These are phyloP conservation scores for Coriolopsis trogii DNA, from an alignment of 1,284 basidiomycete genomes.

Conservation along the genomic window DNA sequence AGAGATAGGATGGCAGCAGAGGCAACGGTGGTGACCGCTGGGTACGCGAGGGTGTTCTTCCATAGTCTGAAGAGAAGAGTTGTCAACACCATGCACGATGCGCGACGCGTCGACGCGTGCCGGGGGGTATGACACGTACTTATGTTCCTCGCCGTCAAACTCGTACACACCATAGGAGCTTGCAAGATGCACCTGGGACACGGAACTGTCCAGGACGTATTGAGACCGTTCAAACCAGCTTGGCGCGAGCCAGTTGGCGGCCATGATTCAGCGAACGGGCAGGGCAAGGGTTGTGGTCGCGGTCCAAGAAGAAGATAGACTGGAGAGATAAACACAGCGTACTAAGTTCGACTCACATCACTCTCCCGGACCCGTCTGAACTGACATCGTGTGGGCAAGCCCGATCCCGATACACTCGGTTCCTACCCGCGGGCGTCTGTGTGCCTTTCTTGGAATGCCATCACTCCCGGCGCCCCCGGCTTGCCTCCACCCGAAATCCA, in stretches of 20 bases:
- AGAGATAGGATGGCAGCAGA: conserved; percentile 13
- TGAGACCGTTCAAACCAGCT: conserved; percentile 15
- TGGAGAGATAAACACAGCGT: conserved; percentile 12
- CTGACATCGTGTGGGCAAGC: no score
- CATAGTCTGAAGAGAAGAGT: conserved; percentile 2
- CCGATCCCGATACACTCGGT: no score
- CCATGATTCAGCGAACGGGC: conserved; percentile 4
- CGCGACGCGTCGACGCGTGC: background rate
- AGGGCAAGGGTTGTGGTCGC: conserved; percentile 5
- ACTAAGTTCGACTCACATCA: no score
- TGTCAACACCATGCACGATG: background rate
- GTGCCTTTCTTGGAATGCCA: no score
- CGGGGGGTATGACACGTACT: conserved; percentile 9
- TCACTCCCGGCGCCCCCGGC: no score
- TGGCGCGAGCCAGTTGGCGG: conserved; percentile 18
- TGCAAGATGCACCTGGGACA: conserved; percentile 2
- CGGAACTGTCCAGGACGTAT: conserved; percentile 8
- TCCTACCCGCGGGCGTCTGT: no score
- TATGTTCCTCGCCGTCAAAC: background rate
- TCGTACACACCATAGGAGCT: conserved; percentile 2
- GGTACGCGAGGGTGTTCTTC: conserved; percentile 19
- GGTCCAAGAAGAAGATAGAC: background rate
- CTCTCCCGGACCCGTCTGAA: no score
- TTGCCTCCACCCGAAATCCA: no score
- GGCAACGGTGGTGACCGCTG: conserved; percentile 3